Percentiles rank a stretch among this genome's conserved stretches.
These are phyloP conservation scores for Eucalyptus paniculata DNA, from an alignment of 345 rosid species.

Conservation along the genomic window DNA sequence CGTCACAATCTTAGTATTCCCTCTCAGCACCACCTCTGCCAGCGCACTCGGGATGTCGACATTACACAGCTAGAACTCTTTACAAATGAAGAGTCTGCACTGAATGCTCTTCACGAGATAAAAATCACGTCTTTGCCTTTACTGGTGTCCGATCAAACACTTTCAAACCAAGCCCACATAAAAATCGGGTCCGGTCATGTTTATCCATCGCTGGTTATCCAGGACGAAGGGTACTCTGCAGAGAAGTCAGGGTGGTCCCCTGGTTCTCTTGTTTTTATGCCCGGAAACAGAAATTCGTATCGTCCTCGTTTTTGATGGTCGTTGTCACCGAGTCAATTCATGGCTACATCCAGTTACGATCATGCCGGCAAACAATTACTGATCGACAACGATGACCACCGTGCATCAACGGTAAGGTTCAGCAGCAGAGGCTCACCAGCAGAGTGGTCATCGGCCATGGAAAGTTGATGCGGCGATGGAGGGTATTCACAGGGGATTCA, in stretches of 20 bases:
- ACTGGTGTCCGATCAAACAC: neutral
- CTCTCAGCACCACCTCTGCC: neutral
- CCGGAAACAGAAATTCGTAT: neutral
- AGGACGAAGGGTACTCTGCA: neutral
- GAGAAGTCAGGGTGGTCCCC: neutral
- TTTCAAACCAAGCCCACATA: neutral
- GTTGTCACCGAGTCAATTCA: neutral
- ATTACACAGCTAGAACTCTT: neutral
- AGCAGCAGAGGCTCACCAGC: neutral
- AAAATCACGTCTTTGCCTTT: neutral
- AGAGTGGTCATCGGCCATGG: neutral
- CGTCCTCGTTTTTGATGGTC: neutral
- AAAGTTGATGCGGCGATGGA: neutral
- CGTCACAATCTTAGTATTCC: neutral
- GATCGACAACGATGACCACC: neutral
- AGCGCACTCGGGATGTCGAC: neutral
- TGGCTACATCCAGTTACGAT: neutral
- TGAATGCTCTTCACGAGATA: neutral
- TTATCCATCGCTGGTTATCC: neutral
- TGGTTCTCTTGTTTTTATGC: neutral
- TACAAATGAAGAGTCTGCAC: neutral
- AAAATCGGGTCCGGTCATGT: neutral
- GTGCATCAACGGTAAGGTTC: neutral
- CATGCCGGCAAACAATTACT: neutral
- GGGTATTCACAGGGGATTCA: neutral